phyloP scores from a whole-genome alignment of 257 asterid genomes.

The Rhazya stricta region DNA sequence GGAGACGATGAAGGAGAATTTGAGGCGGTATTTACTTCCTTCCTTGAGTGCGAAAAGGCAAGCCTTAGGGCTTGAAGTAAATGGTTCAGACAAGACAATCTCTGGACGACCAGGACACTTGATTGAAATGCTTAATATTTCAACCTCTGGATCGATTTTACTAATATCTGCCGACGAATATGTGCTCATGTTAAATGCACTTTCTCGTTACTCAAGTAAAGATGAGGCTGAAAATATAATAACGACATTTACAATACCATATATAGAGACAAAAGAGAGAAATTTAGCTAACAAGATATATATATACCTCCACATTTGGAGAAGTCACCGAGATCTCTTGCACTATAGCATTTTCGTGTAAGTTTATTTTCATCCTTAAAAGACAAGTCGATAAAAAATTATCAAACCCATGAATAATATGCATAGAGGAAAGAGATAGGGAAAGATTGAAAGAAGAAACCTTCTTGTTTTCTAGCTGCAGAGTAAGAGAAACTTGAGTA shows the following conservation, averaged over 20 bases:
- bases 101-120: conserved; percentile 45
- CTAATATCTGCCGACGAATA: background rate
- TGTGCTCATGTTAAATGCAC: too few relatives aligned
- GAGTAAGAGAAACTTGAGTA: background rate
- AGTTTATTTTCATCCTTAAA: background rate
- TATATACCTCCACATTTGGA: background rate
- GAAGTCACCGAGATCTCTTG: background rate
- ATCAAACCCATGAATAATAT: background rate
- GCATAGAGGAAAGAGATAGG: background rate
- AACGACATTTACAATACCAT: too few relatives aligned
- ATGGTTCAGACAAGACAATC: conserved; percentile 35
- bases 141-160: conserved; percentile 28
- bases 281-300: background rate
- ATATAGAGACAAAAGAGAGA: background rate
- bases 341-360: background rate
- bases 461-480: background rate
- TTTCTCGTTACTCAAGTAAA: background rate
- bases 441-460: background rate
- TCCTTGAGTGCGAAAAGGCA: conserved; percentile 53
- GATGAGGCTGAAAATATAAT: background rate
- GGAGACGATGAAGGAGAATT: conserved; percentile 44
- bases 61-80: conserved; percentile 47
- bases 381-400: background rate
- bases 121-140: conserved; percentile 34
- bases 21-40: conserved; percentile 42